These are phyloP conservation scores for Rhododendron ferrugineum DNA, from an alignment of 148 eudicot genomes.

Conservation along the genomic window DNA sequence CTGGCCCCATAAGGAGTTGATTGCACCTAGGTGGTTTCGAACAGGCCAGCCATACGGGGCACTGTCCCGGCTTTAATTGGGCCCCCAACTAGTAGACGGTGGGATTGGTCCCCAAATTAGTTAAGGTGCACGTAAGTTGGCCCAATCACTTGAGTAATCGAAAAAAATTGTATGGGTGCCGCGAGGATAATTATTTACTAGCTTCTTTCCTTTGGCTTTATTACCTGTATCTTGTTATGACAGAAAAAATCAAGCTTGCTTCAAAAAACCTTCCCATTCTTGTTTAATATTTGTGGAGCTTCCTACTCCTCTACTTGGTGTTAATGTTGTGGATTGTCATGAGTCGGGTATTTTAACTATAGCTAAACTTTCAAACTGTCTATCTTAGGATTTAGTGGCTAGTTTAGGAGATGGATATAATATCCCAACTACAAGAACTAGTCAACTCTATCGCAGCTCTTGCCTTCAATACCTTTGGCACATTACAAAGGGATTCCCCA, in stretches of 20 bases:
- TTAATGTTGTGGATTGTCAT: neutral
- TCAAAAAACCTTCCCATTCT: neutral
- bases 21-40: no score
- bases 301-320: neutral
- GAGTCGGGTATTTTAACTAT: neutral
- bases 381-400: neutral
- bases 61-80: neutral
- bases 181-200: neutral
- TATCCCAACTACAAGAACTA: constrained; percentile 90
- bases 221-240: neutral
- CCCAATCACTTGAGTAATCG: neutral
- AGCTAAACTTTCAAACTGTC: neutral
- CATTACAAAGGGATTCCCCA: constrained; percentile 87
- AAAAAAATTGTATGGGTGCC: neutral
- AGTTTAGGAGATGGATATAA: constrained; percentile 62
- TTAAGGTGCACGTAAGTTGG: no score
- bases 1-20: no score
- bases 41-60: no score
- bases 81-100: neutral
- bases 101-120: neutral
- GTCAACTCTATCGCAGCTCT: constrained; percentile 59
- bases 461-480: constrained; percentile 82
- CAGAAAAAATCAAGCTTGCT: neutral
- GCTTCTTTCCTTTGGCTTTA: neutral
- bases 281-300: neutral